Base-by-base conservation (phyloP, 2,329 filamentous ascomycete species). In the Plenodomus lindquistii region DNA sequence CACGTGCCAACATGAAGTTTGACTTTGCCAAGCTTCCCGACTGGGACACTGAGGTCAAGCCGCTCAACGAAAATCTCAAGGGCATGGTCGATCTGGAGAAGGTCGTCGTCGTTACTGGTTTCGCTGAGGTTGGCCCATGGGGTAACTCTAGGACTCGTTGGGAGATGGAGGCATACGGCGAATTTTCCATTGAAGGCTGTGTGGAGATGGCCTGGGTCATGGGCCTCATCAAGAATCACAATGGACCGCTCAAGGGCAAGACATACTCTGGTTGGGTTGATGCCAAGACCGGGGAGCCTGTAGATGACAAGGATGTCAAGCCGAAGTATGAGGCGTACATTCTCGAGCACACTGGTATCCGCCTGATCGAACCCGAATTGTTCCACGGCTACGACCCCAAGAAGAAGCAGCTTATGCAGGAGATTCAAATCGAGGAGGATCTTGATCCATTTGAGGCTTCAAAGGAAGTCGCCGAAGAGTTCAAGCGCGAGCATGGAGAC, bases 121-220 rank as follows among this genome's bases (percentile, higher is more conserved):
- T 99, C 69, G 85, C 94, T 45, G 94, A 99, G 73, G 85, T 97
- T 53, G 92, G 94, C 40, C 94, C 94, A 7, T 99, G 94, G 95
- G 94, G 94, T 80, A 99, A 97, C 80, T 93, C 94, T 2, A 86
- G 94, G 66, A 99, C 94, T 38, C 86, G 94, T 54, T 99, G 94
- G 94, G 94, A 99, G 79, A 99, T 99, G 93, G 94, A 99, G 74
- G 92, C 94, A 1, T 86, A 92, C 60, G 94, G 94, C 70, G 84
- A 96, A 69, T 99, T 99, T 79, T 97, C 94, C 8, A 84, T 99
- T 13, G 95, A 99, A 75, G 94, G 94, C 22, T 97, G 94, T 67
- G 88, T 99, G 52, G 94, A 99, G 76, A 99, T 99, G 94, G 92
- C 94, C 24, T 99, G 94, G 94, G 91, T 99, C 74, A 99, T 97